Conservation (phyloP, 2,329 filamentous ascomycete genomes). For the Xylariaceae sp. region DNA sequence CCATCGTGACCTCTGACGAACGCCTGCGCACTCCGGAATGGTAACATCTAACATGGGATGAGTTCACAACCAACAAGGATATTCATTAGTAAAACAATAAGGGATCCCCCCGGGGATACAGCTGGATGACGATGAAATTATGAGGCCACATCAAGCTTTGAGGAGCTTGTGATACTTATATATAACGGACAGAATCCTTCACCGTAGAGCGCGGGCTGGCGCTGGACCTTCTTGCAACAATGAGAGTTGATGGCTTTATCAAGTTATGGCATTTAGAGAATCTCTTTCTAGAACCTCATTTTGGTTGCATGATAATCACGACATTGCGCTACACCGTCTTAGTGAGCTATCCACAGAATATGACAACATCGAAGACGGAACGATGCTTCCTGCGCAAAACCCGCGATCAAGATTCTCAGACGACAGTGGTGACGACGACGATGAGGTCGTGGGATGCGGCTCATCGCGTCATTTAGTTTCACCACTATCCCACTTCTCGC, state of each 20-base stretch:
- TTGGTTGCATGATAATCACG: slow-evolving; percentile 32
- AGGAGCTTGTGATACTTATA: neutral
- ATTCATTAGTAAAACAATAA: too few relatives aligned
- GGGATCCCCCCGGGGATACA: too few relatives aligned
- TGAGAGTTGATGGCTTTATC: neutral
- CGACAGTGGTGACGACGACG: slow-evolving; percentile 31
- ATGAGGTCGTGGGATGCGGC: slow-evolving; percentile 3
- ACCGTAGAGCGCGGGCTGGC: too few relatives aligned
- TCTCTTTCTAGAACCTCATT: slow-evolving; percentile 32
- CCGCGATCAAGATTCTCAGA: slow-evolving; percentile 33
- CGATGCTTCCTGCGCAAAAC: neutral
- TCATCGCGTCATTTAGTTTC: slow-evolving; percentile 22
- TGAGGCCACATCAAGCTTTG: neutral
- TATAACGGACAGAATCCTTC: neutral
- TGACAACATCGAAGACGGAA: neutral
- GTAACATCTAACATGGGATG: too few relatives aligned
- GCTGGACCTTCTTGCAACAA: neutral
- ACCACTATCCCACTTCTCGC: slow-evolving; percentile 10
- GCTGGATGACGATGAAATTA: neutral
- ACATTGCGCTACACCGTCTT: slow-evolving; percentile 30
- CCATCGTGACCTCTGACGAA: too few relatives aligned
- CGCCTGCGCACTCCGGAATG: too few relatives aligned
- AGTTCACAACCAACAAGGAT: too few relatives aligned
- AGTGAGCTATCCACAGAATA: slow-evolving; percentile 25
- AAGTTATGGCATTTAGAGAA: slow-evolving; percentile 31